Evolutionary conservation across 768 basidiomycete genomes (phyloP), one percentile per base, ranked within the genome.

Genomic region (Fomitopsis serialis): DNA sequence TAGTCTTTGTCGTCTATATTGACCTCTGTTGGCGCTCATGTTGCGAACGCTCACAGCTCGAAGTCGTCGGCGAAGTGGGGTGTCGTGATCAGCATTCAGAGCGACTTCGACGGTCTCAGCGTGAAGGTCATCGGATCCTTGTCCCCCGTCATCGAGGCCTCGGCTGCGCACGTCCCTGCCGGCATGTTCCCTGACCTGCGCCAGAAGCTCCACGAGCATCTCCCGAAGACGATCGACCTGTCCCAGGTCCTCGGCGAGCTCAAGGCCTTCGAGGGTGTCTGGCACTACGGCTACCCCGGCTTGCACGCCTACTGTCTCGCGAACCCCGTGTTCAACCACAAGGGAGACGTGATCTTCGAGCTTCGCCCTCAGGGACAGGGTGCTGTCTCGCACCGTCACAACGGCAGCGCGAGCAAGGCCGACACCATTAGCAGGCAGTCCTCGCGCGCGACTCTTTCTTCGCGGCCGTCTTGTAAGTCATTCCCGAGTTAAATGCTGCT

Each of bases 261-360:
- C 51, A 56, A 55, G 45, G 56, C 45, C 27, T 63, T 69, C 59
- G 62, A 66, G 48, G 67, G 66, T 37, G 54, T 48, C 21, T 69
- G 67, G 67, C 42, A 61, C 44, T 57, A 54, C 43, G 61, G 57
- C 53, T 66, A 57, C 45, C 61, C 61, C 35, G 61, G 58, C 36
- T 53, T 58, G 7, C 49, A 58, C 21, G 58, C 64, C n/a, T 67
- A 61, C 58, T 55, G 56, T 24, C 61, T 69, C 40, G 54, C 62
- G n/a, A 62, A 64, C 53, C 68, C 68, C 10, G 60, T 62, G 3
- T 69, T 69, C 62, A 68, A 64, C 56, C 32, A 49, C 47, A 45
- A 59, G 27, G 68, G 68, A 35, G 68, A 69, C 53, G 49, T 69
- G 23, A 37, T 68, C 13, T 65, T 68, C 58, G 64, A 68, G 55